phyloP scores from a whole-genome alignment of 768 basidiomycete genomes.

The Termitomyces heimii region DNA sequence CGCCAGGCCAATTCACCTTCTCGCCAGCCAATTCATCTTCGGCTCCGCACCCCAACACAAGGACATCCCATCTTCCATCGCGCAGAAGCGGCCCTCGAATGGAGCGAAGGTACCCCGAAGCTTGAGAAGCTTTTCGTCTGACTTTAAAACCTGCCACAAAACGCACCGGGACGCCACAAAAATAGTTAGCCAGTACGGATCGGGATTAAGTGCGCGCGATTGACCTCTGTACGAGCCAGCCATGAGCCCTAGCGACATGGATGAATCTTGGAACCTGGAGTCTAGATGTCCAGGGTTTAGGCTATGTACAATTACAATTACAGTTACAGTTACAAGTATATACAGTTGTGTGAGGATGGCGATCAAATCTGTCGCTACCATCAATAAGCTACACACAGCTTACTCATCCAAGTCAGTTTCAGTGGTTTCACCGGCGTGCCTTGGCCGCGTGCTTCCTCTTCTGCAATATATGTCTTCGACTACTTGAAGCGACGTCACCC shows the following conservation, averaged over 20 bases:
- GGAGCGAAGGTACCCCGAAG: conserved; percentile 4
- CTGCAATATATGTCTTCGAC: neutral
- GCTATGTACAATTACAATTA: too few species aligned
- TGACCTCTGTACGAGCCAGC: too few species aligned
- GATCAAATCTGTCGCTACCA: neutral
- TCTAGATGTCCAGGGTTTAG: too few species aligned
- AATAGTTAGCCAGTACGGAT: neutral
- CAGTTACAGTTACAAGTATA: too few species aligned
- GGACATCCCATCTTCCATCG: neutral
- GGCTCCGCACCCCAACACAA: neutral
- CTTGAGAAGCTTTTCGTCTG: neutral
- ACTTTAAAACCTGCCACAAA: neutral
- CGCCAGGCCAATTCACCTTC: neutral
- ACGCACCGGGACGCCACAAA: neutral
- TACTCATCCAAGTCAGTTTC: neutral
- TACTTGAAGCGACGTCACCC: neutral
- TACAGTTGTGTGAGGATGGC: neutral
- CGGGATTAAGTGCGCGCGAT: too few species aligned
- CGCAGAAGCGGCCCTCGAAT: conserved; percentile 5
- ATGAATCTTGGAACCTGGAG: neutral
- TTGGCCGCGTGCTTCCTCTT: neutral
- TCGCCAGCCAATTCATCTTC: too few species aligned
- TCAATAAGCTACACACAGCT: too few species aligned
- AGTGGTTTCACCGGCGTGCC: neutral
- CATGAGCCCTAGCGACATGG: neutral